Percentiles rank a stretch among this genome's conserved stretches.
phyloP scores from a whole-genome alignment of 306 rosid species.

The Styphnolobium japonicum region DNA sequence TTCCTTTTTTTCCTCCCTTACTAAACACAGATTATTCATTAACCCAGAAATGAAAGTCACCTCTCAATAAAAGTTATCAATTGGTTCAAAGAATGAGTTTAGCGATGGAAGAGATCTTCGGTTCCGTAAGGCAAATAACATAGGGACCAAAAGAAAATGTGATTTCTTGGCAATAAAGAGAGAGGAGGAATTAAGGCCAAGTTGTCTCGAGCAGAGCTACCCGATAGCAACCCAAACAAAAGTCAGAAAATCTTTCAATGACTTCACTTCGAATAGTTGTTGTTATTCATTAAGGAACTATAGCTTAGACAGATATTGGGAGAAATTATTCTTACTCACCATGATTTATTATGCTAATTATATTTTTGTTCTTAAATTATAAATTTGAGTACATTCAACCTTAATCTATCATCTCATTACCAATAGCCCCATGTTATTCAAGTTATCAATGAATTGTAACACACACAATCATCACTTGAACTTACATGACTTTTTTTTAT shows the following conservation, averaged over 20 bases:
- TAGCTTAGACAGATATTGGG: neutral
- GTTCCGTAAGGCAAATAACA: neutral
- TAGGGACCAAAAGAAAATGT: neutral
- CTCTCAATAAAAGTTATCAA: neutral
- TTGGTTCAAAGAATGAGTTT: constrained; percentile 15
- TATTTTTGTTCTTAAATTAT: no score
- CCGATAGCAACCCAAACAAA: neutral
- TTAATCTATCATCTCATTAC: no score
- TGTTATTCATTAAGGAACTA: no score
- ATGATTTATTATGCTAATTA: no score
- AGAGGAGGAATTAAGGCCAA: neutral
- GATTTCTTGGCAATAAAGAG: neutral
- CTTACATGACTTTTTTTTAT: no score
- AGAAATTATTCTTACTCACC: neutral
- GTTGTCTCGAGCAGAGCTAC: neutral
- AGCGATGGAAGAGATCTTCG: no score
- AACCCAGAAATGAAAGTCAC: neutral
- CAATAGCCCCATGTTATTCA: no score
- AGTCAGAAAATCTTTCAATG: neutral
- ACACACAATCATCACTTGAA: no score
- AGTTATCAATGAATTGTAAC: no score
- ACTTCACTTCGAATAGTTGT: no score
- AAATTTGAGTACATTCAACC: no score
- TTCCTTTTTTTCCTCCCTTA: neutral
- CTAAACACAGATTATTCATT: neutral